Evolutionary conservation across 139 green algal genomes (phyloP).

Genomic region (Nannochloris sp.): DNA sequence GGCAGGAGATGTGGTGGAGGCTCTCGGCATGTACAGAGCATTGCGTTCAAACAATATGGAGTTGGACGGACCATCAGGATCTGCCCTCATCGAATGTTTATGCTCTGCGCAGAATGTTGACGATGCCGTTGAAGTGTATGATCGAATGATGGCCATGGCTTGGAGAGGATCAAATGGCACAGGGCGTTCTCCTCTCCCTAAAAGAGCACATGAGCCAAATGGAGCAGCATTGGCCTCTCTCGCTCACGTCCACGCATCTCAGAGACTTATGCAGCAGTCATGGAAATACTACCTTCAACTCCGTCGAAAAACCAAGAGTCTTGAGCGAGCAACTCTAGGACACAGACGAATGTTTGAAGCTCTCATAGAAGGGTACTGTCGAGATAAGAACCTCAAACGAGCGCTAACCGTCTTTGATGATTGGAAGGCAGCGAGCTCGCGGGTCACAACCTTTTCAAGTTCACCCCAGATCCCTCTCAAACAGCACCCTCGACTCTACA

Average conservation of each 20-base stretch:
- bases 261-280: constrained; percentile 15
- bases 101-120: constrained; percentile 30
- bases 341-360: constrained; percentile 40
- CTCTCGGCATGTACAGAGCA: constrained; percentile 6
- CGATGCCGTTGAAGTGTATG: constrained; percentile 33
- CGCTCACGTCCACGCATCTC: constrained; percentile 19
- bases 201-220: constrained; percentile 27
- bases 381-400: constrained; percentile 15
- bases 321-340: constrained; percentile 8
- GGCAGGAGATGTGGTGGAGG: constrained; percentile 6
- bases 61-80: constrained; percentile 20
- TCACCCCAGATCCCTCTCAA: no score
- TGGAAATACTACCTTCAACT: constrained; percentile 37
- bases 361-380: constrained; percentile 36
- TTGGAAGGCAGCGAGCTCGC: constrained; percentile 30
- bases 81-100: constrained; percentile 38
- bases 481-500: no score
- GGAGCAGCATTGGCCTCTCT: constrained; percentile 24
- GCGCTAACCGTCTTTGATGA: constrained; percentile 50
- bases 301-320: constrained; percentile 4
- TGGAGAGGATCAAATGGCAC: constrained; percentile 3
- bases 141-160: constrained; percentile 27
- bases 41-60: constrained; percentile 22
- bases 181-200: constrained; percentile 8
- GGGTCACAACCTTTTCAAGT: no score